These are phyloP conservation scores for Aphanomyces cochlioides DNA, from an alignment of 352 stramenopile species.

Conservation along the genomic window DNA sequence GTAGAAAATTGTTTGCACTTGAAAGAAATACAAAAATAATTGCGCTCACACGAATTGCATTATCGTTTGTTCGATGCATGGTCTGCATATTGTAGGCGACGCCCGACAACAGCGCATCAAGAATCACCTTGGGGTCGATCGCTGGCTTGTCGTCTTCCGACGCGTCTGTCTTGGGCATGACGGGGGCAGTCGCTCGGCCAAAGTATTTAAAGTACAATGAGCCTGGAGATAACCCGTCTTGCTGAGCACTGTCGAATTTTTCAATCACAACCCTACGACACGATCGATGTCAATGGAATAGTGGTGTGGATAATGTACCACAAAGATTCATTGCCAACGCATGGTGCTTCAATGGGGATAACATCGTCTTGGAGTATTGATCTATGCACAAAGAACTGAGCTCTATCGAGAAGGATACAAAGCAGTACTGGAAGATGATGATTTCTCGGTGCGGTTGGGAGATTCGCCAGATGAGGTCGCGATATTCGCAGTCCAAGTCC, in stretches of 20 bases:
- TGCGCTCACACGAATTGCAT: not conserved
- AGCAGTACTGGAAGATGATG: not conserved
- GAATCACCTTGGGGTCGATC: no score
- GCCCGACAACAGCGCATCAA: no score
- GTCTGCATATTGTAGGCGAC: no score
- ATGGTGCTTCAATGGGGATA: not conserved
- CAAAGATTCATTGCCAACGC: not conserved
- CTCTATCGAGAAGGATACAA: not conserved
- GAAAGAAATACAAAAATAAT: conserved; percentile 7
- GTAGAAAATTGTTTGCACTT: conserved; percentile 34
- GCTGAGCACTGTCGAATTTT: no score
- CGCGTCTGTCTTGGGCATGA: no score
- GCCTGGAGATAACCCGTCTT: no score
- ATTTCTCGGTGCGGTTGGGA: not conserved
- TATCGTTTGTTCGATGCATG: not conserved
- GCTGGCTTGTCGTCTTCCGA: no score
- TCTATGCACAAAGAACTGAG: not conserved
- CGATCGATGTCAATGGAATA: no score
- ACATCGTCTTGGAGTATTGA: not conserved
- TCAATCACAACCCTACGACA: no score
- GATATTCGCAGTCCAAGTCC: not conserved
- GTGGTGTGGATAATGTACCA: not conserved
- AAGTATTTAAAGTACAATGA: no score
- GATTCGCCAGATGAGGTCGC: not conserved
- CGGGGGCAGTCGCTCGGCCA: no score